Evolutionary conservation across 192 early-diverging fungal genomes (phyloP), one percentile per base, ranked within the genome.

Genomic region (Linnemannia elongata): DNA sequence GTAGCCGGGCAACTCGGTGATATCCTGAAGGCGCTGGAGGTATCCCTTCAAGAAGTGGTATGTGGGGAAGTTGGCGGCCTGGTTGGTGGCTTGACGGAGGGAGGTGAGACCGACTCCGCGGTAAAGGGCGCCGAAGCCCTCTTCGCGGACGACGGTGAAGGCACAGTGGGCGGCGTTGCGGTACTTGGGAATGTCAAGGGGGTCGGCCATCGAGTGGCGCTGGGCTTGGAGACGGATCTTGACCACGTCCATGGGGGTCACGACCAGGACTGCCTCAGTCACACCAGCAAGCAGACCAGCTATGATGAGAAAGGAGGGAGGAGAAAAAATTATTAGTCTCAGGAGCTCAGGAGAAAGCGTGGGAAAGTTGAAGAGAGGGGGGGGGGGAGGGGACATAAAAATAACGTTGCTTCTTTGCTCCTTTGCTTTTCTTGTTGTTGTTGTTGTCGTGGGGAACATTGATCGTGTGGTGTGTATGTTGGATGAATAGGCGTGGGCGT

Each of bases 221-320:
- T 98, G 97, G 1, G 97, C 97, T 88, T 99, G 98, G 75, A 99
- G 90, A 84, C 98, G 96, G 82, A 99, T 99, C 91, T 99, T 99
- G 91, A 99, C 96, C 36, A 99, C 97, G 76, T 99, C 98, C 98
- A 99, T 98, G 33, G 98, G 98, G 6, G 98, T 99, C 30, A 98
- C 98, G 54, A 98, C 97, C 30, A 96, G 74, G 6, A 99, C 94
- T 22, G 97, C 96, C 89, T 99, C 98, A 33, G 98, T 99, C 10
- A 94, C 91, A 87, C 97, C 98, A 27, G 98, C 98, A 55, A 93
- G 93, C 66, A 98, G 91, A 81, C 98, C 98, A 47, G 98, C 97
- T 94, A 89, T 52, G 13, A 33, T n/a, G 27, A 3, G 60, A 45
- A 10, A 35, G 13, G 60, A 4, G 13, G 13, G 33, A 66, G 12